Base-by-base conservation (phyloP, 2,329 filamentous ascomycete species). In the Botrytis paeoniae region DNA sequence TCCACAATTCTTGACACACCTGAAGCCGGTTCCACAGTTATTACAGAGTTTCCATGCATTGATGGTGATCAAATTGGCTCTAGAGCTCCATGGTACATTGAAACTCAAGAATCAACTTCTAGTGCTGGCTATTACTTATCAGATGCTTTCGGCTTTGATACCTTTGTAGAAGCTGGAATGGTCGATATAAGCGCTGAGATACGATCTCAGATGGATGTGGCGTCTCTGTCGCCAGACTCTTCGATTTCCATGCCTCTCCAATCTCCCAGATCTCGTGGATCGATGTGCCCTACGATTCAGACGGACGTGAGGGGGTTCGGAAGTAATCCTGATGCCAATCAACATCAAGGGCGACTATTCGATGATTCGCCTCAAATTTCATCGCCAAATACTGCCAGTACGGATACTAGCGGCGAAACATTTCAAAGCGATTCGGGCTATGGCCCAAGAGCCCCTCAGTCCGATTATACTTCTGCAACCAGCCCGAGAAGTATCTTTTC, bases 321-420 rank as follows among this genome's bases (percentile, higher is more conserved):
- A 29, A 32, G 10, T 51, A 35, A n/a, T 18, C 4, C 12, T 7
- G 1, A 29, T 29, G n/a, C 1, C 8, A 20, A 9, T 54, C 25
- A 68, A 16, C 9, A 32, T 7, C 25, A 29, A 41, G 35, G 39
- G 18, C 10, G 1, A 0, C 10, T 32, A 25, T 32, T 22, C 10
- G 18, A 16, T 41, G 22, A 14, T 4, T 22, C 32, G 1, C n/a
- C 6, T 29, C n/a, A 22, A 1, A 12, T 41, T 25, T 68, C 25
- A 43, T 57, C 65, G 20, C 65, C 65, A 32, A n/a, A 68, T 57
- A 68, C 65, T 41, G 16, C 48, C 10, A 68, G 35, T 5, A 68
- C 65, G 12, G 5, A 22, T 32, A 18, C 10, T 16, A 68, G 65
- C 37, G 18, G 35, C 5, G 18, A 41, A 12, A 16, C 65, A 4